These are phyloP conservation scores for Alternaria atra DNA, from an alignment of 2,329 filamentous ascomycete species.

Conservation along the genomic window DNA sequence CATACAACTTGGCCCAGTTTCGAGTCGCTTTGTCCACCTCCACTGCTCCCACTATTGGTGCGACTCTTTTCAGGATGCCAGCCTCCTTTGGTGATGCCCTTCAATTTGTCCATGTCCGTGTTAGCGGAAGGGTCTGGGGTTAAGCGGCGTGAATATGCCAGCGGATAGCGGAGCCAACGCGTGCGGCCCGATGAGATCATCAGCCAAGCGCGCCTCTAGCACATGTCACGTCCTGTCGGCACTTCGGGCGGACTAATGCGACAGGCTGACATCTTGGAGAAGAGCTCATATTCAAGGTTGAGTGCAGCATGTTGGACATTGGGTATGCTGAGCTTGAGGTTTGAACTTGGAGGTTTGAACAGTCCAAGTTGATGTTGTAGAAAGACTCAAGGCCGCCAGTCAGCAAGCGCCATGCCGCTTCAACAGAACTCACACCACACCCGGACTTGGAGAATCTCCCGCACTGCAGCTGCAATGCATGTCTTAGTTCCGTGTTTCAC, in stretches of 20 bases:
- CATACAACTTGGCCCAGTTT: constrained; percentile 63
- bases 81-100: constrained; percentile 57
- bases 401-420: background rate
- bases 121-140: constrained; percentile 14
- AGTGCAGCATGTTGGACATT: background rate
- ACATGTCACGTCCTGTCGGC: constrained; percentile 6
- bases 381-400: background rate
- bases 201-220: constrained; percentile 23
- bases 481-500: constrained; percentile 7
- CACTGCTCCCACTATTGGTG: constrained; percentile 13
- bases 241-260: background rate
- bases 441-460: background rate
- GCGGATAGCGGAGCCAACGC: constrained; percentile 15
- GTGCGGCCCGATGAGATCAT: constrained; percentile 35
- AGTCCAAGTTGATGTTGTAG: background rate
- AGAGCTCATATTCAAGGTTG: background rate
- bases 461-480: constrained; percentile 1
- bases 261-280: background rate
- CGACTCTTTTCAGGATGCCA: constrained; percentile 55
- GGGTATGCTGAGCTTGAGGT: background rate
- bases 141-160: constrained; percentile 19
- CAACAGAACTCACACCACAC: background rate
- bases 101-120: constrained; percentile 46
- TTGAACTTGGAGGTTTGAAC: background rate
- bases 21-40: constrained; percentile 55